phyloP scores from a whole-genome alignment of 225 moss, liverwort and hornwort species.

The Straminergon stramineum region DNA sequence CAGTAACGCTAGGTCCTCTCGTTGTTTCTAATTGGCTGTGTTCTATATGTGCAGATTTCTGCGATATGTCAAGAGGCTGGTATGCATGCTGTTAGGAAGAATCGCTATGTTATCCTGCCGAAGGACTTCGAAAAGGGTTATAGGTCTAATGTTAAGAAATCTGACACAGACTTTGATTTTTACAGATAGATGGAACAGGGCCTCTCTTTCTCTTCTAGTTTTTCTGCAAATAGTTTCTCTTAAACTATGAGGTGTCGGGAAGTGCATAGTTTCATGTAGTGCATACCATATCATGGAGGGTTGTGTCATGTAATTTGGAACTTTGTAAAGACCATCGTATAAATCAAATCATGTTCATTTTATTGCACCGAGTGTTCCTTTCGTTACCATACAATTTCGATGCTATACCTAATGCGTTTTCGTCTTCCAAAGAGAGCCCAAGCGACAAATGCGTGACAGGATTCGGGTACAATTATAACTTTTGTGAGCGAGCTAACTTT shows the following conservation, averaged over 20 bases:
- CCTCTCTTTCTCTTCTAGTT: not conserved
- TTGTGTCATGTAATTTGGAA: not conserved
- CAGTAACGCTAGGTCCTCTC: not conserved
- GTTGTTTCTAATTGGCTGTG: not conserved
- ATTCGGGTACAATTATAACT: not conserved
- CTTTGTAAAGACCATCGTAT: not conserved
- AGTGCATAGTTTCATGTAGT: not conserved
- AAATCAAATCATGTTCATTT: not conserved
- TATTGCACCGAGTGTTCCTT: not conserved
- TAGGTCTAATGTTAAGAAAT: conserved; percentile 91
- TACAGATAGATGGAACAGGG: conserved; percentile 49
- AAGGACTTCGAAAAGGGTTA: conserved; percentile 95
- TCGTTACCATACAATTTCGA: not conserved
- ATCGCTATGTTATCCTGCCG: conserved; percentile 83
- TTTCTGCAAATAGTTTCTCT: not conserved
- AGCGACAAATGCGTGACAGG: not conserved
- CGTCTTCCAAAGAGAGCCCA: not conserved
- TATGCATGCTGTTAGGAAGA: conserved; percentile 87
- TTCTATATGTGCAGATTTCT: conserved; percentile 46
- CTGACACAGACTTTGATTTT: conserved; percentile 89
- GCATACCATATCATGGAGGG: not conserved
- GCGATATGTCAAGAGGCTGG: conserved; percentile 92
- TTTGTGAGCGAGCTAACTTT: not conserved
- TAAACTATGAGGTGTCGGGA: not conserved
- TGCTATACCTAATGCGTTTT: not conserved